Percentiles rank a stretch among this genome's conserved stretches.
phyloP scores from a whole-genome alignment of 306 rosid species.

The Cicer cuneatum region DNA sequence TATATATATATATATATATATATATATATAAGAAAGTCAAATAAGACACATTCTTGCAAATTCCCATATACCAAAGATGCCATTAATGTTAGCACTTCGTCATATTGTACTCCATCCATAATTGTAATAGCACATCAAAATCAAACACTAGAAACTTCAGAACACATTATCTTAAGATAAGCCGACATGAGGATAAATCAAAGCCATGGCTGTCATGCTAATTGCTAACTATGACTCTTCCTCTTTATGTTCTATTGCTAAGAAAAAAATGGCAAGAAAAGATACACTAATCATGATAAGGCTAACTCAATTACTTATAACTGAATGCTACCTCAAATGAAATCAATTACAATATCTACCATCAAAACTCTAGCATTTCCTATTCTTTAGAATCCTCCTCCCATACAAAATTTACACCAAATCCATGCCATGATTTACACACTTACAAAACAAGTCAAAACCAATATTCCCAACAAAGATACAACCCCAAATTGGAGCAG shows the following conservation, averaged over 20 bases:
- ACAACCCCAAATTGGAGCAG: neutral
- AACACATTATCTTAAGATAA: constrained; percentile 15
- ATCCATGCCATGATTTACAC: neutral
- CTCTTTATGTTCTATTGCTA: too few relatives aligned
- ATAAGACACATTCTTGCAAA: neutral
- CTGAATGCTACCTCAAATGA: constrained; percentile 23
- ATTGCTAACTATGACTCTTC: neutral
- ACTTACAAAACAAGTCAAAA: constrained; percentile 10
- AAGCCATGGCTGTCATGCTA: neutral
- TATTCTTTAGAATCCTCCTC: constrained; percentile 2
- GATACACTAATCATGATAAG: neutral
- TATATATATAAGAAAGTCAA: neutral
- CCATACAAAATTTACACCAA: constrained; percentile 4
- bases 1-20: too few relatives aligned
- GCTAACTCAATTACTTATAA: neutral
- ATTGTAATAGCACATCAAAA: neutral
- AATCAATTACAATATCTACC: constrained; percentile 4
- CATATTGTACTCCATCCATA: neutral
- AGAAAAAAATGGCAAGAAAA: neutral
- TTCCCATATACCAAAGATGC: neutral
- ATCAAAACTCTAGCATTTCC: constrained; percentile 36
- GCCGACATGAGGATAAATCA: constrained; percentile 1
- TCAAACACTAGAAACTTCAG: neutral
- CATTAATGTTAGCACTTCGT: constrained; percentile 26
- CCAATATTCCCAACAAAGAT: neutral